A percentile compares a stretch with the other conserved stretches of the same genome.
These are phyloP conservation scores for Medicago lupulina DNA, from an alignment of 306 rosid genomes.

Conservation along the genomic window DNA sequence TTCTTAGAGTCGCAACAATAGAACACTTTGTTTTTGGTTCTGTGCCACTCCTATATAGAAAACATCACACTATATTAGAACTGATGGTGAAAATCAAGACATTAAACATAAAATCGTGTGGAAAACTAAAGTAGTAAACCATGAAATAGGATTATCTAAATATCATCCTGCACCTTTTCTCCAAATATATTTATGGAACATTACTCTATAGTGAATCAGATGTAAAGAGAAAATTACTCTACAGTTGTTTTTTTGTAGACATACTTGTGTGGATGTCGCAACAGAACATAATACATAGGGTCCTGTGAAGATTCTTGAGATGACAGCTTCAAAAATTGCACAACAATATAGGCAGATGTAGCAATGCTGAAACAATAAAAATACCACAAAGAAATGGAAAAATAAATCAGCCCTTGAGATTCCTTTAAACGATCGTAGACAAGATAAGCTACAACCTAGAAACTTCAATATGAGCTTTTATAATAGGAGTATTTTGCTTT, in stretches of 20 bases:
- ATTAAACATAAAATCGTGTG: conserved; percentile 26
- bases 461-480: conserved; percentile 33
- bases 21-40: conserved; percentile 48
- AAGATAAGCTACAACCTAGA: conserved; percentile 30
- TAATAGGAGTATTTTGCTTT: conserved; percentile 10
- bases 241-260: conserved; percentile 42
- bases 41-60: conserved; percentile 50
- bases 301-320: conserved; percentile 68
- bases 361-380: conserved; percentile 58
- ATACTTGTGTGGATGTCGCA: conserved; percentile 68
- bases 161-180: background rate
- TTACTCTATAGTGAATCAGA: background rate
- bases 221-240: conserved; percentile 7
- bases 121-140: conserved; percentile 22
- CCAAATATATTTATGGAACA: conserved; percentile 11
- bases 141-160: conserved; percentile 24
- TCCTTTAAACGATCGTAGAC: conserved; percentile 16
- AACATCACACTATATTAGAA: conserved; percentile 19
- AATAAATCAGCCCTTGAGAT: conserved; percentile 30
- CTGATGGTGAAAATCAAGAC: conserved; percentile 10
- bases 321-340: conserved; percentile 76
- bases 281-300: conserved; percentile 68
- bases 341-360: conserved; percentile 65
- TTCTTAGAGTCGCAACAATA: conserved; percentile 53
- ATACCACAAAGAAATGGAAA: conserved; percentile 13